Evolutionary conservation across 2,329 filamentous ascomycete species (phyloP).

Genomic region (Ceratocystis cacaofunesta): DNA sequence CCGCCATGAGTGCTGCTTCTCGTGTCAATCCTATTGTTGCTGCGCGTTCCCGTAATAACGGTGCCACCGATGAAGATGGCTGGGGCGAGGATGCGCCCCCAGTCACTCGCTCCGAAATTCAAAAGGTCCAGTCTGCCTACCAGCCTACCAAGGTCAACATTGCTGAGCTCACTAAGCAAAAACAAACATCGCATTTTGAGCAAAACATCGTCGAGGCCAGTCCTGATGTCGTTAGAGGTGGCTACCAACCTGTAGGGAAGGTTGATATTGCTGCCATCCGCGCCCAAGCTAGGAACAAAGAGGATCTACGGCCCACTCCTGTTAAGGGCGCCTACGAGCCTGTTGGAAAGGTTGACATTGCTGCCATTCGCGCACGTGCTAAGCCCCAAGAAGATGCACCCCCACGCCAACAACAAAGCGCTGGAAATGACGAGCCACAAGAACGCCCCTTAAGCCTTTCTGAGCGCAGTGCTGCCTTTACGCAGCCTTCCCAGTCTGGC

Average conservation of each 20-base stretch:
- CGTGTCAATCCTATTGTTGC: conserved; percentile 55
- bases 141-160: conserved; percentile 93
- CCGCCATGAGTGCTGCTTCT: conserved; percentile 32
- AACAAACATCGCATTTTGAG: conserved; percentile 21
- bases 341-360: conserved; percentile 92
- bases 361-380: conserved; percentile 73
- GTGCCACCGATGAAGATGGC: conserved; percentile 60
- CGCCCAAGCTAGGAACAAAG: conserved; percentile 50
- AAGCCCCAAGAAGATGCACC: conserved; percentile 35
- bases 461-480: conserved; percentile 65
- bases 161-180: conserved; percentile 63
- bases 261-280: conserved; percentile 92
- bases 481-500: conserved; percentile 45
- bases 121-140: conserved; percentile 87
- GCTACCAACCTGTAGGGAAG: conserved; percentile 88
- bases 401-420: conserved; percentile 17
- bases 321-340: conserved; percentile 93
- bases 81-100: conserved; percentile 94
- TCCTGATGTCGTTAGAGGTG: conserved; percentile 60
- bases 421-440: conserved; percentile 20
- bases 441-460: conserved; percentile 46
- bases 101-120: conserved; percentile 68
- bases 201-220: conserved; percentile 30
- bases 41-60: conserved; percentile 43
- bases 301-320: conserved; percentile 65